Base-by-base conservation (phyloP, 2,329 filamentous ascomycete genomes). In the Fusarium sp. region DNA sequence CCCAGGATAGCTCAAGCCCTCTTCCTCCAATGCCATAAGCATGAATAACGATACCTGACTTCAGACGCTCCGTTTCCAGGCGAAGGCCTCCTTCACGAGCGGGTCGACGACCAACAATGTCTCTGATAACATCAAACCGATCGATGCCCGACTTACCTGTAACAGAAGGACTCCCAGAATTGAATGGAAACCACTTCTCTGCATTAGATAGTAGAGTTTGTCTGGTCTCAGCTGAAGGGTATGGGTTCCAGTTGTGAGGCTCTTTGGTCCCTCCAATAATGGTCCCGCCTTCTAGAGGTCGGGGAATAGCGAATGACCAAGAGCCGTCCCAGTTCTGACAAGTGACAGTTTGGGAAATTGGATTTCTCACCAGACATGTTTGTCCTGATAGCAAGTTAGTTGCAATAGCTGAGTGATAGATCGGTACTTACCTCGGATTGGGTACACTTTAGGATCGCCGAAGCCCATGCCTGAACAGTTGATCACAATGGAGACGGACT, bases 241-340 rank as follows among this genome's bases (percentile, higher is more conserved):
- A 33, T 7, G 58, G 58, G 7, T 58, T 7, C 58, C 58, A 61
- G 1, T 61, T 18, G 6, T 40, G 14, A 0, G 52, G 41, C 6
- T 61, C 52, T 15, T 61, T 61, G 33, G 58, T 58, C 3, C 58
- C 58, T 5, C 58, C 58, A 7, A 61, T 48, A 13, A 61, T 58
- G 9, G 58, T 61, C 0, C 58, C 58, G 5, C 58, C 58, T n/a
- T 61, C 49, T 14, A 58, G 13, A 7, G 58, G 58, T 7, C 58
- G 52, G 7, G 58, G 52, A 27, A 61, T 61, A 33, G 58, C 58
- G 27, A 61, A 61, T 1, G 58, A 61, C 58, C 58, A 61, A 6
- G 58, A 38, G 1, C 52, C 58, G 27, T 61, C 58, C 1, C 33
- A 45, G 6, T 58, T 48, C 2, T 58, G 58, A 10, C 12, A 20